Conservation (phyloP, 2,329 filamentous ascomycete species). For the Beauveria pseudobassiana region DNA sequence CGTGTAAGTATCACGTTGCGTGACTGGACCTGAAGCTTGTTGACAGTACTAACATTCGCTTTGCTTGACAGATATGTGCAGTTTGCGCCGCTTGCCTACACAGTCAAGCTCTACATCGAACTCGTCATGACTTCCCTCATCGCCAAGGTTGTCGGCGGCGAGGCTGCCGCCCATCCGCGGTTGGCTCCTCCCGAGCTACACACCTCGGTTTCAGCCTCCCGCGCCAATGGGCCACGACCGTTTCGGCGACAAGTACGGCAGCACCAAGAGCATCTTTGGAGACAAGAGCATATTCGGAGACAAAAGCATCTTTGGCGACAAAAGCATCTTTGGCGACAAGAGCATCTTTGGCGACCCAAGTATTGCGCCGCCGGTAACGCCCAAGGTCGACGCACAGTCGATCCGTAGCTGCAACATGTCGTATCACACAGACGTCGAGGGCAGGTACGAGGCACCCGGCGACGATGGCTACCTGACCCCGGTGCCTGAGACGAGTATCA, state of each 20-base stretch:
- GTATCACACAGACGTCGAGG: not conserved
- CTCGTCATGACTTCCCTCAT: conserved; percentile 13
- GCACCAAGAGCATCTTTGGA: conserved; percentile 1
- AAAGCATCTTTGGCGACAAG: not conserved
- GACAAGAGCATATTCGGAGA: not conserved
- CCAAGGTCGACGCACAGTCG: not conserved
- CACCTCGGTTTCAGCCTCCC: not conserved
- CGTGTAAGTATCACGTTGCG: not conserved
- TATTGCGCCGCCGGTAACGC: not conserved
- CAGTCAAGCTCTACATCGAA: conserved; percentile 12
- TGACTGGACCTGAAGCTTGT: not conserved
- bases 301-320: not conserved
- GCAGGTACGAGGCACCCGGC: not conserved
- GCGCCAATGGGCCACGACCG: not conserved
- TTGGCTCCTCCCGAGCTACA: too few relatives aligned
- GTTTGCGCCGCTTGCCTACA: conserved; percentile 12
- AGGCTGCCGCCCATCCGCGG: not conserved
- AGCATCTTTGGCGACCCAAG: too few relatives aligned
- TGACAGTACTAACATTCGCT: not conserved
- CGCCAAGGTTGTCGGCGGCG: conserved; percentile 10
- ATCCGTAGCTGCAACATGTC: not conserved
- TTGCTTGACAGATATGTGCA: conserved; percentile 10
- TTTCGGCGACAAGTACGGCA: conserved; percentile 4
- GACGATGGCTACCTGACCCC: not conserved
- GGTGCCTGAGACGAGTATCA: not conserved